Evolutionary conservation across 306 rosid species (phyloP).

Genomic region (Carpinus fangiana): DNA sequence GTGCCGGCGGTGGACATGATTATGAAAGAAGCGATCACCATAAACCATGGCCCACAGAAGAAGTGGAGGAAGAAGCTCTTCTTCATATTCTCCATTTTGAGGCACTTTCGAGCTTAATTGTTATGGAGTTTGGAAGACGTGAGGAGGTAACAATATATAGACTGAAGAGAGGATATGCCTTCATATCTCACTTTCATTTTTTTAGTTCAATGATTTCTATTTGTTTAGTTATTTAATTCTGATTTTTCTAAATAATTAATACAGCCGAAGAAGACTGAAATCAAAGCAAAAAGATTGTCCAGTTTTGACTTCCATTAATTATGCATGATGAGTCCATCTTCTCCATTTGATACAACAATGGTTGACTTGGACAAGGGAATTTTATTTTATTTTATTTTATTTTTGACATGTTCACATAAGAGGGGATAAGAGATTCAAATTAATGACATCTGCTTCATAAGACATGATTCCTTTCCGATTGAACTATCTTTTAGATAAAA

Average conservation of each 20-base stretch:
- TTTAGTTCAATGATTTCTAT: not conserved
- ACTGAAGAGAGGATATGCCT: not conserved
- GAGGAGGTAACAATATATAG: not conserved
- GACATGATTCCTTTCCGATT: too few relatives aligned
- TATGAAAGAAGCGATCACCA: conserved; percentile 37
- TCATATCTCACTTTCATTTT: not conserved
- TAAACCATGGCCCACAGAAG: conserved; percentile 38
- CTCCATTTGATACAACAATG: not conserved
- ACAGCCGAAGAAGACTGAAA: too few relatives aligned
- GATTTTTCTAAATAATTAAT: not conserved
- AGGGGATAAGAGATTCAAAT: too few relatives aligned
- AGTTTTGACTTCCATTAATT: not conserved
- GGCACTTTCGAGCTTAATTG: not conserved
- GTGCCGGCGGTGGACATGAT: conserved; percentile 50
- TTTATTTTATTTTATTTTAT: too few relatives aligned
- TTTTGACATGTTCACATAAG: too few relatives aligned
- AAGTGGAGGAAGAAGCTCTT: conserved; percentile 27
- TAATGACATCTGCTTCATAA: too few relatives aligned
- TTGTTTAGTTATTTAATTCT: not conserved
- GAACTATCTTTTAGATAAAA: too few relatives aligned
- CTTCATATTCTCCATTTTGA: not conserved
- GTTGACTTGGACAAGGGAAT: not conserved
- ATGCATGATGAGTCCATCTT: not conserved
- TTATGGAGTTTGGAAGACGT: not conserved
- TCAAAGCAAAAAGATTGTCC: not conserved